Evolutionary conservation across 768 basidiomycete species (phyloP), one percentile per base, ranked within the genome.

Genomic region (Russula lepida): DNA sequence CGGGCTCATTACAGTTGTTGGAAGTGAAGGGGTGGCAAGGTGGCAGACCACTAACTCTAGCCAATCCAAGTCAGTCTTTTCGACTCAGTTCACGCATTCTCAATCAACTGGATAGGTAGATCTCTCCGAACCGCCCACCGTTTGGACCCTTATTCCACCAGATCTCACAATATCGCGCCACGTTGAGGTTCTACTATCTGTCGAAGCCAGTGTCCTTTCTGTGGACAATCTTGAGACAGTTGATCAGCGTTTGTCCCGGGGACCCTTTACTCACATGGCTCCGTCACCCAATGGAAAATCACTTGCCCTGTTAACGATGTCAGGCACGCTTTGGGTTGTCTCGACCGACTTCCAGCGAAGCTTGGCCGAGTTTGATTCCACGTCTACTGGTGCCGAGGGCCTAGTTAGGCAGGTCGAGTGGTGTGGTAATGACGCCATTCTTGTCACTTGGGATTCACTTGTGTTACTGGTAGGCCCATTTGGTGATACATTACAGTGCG

Each of bases 341-440:
- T 95, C 95, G 13, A 82, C 86, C 13, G 92, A 98, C 72, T 98
- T 98, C 69, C 86, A 90, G 64, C 81, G 91, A 44, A 89, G 81
- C 68, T 79, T 95, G 66, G 89, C 92, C 4, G 95, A 97, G 69
- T 93, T 91, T 66, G 84, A 93, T 59, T 88, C 89, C 2, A 77
- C 71, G 8, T 77, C 75, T 28, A 79, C 81, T 61, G 82, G 77
- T 6, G 81, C 79, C 0, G 78, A 83, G 21, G 87, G 85, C 2
- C 71, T 77, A 4, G 79, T 90, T 3, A 77, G 78, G 37, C 86
- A 88, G 65, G 85, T 93, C 0, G 89, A 88, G 68, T 99, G 97
- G 97, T 98, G 94, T 71, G 95, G 95, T 1, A 92, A 93, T 69
- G 95, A 99, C 72, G 92, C 94, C 0, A 88, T 98, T 48, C 77